These are phyloP conservation scores for Pelargonium fulgidum DNA, from an alignment of 441 rosid species.

Conservation along the genomic window DNA sequence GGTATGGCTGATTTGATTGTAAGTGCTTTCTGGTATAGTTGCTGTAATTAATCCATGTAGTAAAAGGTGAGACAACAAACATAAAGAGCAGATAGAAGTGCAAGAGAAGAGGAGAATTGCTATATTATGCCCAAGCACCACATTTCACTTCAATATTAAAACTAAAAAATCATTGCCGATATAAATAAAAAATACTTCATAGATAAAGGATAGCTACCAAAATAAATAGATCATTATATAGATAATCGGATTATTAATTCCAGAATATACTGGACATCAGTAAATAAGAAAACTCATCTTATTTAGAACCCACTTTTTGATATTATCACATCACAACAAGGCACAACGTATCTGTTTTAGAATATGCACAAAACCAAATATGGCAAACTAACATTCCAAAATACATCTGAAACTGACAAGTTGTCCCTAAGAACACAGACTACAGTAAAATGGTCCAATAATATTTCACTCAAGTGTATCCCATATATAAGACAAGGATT, in stretches of 20 bases:
- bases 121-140: not conserved
- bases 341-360: too few relatives aligned
- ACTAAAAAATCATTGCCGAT: not conserved
- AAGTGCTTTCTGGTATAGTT: constrained; percentile 93
- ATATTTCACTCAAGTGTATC: not conserved
- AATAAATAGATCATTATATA: constrained; percentile 3
- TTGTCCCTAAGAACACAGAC: not conserved
- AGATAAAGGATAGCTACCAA: not conserved
- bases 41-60: constrained; percentile 43
- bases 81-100: not conserved
- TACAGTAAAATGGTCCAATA: not conserved
- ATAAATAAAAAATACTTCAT: too few relatives aligned
- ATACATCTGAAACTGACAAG: not conserved
- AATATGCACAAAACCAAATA: too few relatives aligned
- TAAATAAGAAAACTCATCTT: too few relatives aligned
- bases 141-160: not conserved
- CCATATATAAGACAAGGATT: not conserved
- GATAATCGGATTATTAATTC: not conserved
- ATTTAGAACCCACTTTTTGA: too few relatives aligned
- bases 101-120: too few relatives aligned
- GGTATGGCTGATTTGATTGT: constrained; percentile 98
- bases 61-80: not conserved
- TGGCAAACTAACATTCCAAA: too few relatives aligned
- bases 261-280: not conserved
- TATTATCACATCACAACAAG: too few relatives aligned